Evolutionary conservation across 352 stramenopile species (phyloP), one percentile per base, ranked within the genome.

Genomic region (Pythium myriotylum): DNA sequence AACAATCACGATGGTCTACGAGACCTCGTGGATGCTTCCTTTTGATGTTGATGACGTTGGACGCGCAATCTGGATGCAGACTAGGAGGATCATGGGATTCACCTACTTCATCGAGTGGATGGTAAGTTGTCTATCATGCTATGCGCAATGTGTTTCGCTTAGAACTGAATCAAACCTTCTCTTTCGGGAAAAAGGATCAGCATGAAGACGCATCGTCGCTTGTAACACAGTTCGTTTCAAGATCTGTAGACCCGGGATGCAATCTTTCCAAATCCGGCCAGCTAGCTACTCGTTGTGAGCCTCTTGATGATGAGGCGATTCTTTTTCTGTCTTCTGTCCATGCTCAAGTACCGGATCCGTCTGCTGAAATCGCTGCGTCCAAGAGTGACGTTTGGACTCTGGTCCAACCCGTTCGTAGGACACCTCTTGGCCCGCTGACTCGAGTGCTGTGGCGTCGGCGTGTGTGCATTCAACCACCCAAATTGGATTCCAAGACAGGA

Each of bases 1-100:
- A 35, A 10, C 29, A 10, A 35, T 35, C 5, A 35, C 29, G 29
- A 35, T 61, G 9, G 26, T 53, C 10, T 53, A 51, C 46, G 41
- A 53, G n/a, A 42, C 54, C n/a, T 27, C 32, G 40, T 61, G 54
- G 54, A 32, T 61, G 14, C 26, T 61, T 19, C 54, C 54, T 27
- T 61, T 53, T 46, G 26, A 20, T 0, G 42, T 52, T 0, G 54
- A 53, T 3, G 19, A 53, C 29, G 42, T 61, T 12, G 54, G 41
- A n/a, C 16, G 46, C 20, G 41, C 54, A 33, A 22, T 61, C 10
- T 61, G 54, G 54, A 17, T 20, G 3, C 41, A 61, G 26, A 53
- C 54, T 5, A 61, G n/a, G 4, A 35, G 29, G 2, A 22, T 57
- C 2, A 57, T n/a, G 35, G 46, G 33, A 14, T 35, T 35, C 6